These are phyloP conservation scores for Backusella circina DNA, from an alignment of 192 early-diverging fungal genomes.

Conservation along the genomic window DNA sequence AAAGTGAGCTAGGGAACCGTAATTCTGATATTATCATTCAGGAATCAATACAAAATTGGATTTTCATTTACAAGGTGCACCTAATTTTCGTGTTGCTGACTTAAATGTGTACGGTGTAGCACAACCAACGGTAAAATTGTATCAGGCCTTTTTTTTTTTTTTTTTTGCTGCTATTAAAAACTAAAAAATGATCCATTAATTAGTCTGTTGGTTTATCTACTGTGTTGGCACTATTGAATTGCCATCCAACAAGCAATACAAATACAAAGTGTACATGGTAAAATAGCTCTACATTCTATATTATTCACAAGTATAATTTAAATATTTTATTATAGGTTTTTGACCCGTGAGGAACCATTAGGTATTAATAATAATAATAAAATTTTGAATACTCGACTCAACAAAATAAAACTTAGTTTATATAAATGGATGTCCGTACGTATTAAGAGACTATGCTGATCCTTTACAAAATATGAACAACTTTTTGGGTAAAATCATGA, in stretches of 20 bases:
- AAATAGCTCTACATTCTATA: not conserved
- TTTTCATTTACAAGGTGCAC: constrained; percentile 61
- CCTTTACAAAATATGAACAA: constrained; percentile 53
- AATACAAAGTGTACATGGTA: constrained; percentile 30
- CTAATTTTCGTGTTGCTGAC: constrained; percentile 60
- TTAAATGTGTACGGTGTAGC: constrained; percentile 61
- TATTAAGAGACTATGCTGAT: constrained; percentile 49
- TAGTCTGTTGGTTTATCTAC: constrained; percentile 47
- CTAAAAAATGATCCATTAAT: not conserved
- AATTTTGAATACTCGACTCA: not conserved
- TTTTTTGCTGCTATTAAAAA: not conserved
- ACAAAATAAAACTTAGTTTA: constrained; percentile 35
- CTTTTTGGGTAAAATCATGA: constrained; percentile 26
- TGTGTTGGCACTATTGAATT: constrained; percentile 52
- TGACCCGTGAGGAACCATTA: constrained; percentile 38
- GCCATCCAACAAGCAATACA: constrained; percentile 35
- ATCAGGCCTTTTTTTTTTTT: too few relatives aligned
- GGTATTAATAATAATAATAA: constrained; percentile 11
- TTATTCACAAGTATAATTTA: not conserved
- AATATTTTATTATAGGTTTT: constrained; percentile 26
- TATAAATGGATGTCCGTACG: constrained; percentile 58
- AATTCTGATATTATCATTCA: not conserved
- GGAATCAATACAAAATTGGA: constrained; percentile 42
- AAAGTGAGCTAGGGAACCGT: not conserved
- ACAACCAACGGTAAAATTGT: constrained; percentile 46